Evolutionary conservation across 2,329 filamentous ascomycete species (phyloP).

Genomic region (Aaosphaeria pasadenensis): DNA sequence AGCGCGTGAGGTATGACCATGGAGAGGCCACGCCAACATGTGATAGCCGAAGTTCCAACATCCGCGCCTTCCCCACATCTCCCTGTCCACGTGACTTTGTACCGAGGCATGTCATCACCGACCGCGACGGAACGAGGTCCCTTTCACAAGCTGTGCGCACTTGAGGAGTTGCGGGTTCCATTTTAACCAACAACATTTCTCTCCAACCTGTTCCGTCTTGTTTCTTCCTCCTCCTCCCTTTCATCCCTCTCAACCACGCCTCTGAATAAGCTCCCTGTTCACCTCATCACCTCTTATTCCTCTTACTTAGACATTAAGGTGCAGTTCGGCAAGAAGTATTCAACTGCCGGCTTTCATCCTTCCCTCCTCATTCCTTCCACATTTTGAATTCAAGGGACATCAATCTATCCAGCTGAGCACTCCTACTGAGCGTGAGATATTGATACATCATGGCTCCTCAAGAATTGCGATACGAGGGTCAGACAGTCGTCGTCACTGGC

Average conservation of each 20-base stretch:
- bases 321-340: background rate
- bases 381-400: background rate
- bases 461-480: conserved; percentile 76
- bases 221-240: background rate
- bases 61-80: no score
- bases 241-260: background rate
- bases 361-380: background rate
- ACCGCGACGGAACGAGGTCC: conserved; percentile 7
- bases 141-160: conserved; percentile 4
- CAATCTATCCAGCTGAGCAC: conserved; percentile 1
- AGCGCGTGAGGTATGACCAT: no score
- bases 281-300: background rate
- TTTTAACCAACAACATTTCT: background rate
- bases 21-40: no score
- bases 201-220: background rate
- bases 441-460: conserved; percentile 34
- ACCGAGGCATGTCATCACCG: background rate
- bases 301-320: background rate
- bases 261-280: background rate
- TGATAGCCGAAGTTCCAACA: no score
- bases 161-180: background rate
- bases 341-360: conserved; percentile 2
- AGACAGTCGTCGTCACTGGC: conserved; percentile 85
- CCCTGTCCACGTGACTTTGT: no score
- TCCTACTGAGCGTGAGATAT: background rate